Base-by-base conservation (phyloP, 768 basidiomycete species). In the Naganishia vishniacii region DNA sequence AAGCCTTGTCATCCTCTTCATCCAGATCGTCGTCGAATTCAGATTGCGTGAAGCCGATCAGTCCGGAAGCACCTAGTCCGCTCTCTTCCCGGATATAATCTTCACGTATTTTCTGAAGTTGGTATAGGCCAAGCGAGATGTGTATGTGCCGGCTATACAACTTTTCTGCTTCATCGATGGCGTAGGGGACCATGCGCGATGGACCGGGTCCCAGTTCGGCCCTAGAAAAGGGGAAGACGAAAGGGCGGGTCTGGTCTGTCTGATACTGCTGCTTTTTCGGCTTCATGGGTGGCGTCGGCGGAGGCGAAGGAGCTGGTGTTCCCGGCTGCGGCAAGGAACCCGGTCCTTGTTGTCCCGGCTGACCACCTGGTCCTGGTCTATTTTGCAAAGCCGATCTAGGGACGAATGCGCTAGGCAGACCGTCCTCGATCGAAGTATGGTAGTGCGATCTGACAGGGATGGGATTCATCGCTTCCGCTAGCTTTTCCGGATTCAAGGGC, bases 261-360 rank as follows among this genome's bases (percentile, higher is more conserved):
- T 98, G 95, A 75, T 91, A 99, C 74, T 94, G 91, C 74, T 94
- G 94, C 75, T 98, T 97, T 81, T 99, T 99, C 11, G 89, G 91
- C 73, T 94, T 97, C 18, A 69, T 53, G 1, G 85, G 88, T 3
- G 75, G 76, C 6, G 70, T 69, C 0, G 70, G 71, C 0, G 89
- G 89, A 0, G 92, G 92, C 0, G 90, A 85, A 1, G 93, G 91
- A 26, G 91, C 91, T 6, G 93, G 93, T 3, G 93, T 98, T 13
- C 86, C 83, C 1, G 91, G 86, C 26, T 75, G 66, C 18, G 78
- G 68, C 42, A 61, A 25, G 44, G 58, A 61, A 18, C 48, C 65
- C 20, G 29, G 42, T 1, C 66, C 60, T 13, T 59, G 62, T 3
- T 65, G 44, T 6, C 45, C 16, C 18, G 65, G 51, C 41, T 29